Evolutionary conservation across 2,329 filamentous ascomycete genomes (phyloP).

Genomic region (Coccinonectria pachysandricola): DNA sequence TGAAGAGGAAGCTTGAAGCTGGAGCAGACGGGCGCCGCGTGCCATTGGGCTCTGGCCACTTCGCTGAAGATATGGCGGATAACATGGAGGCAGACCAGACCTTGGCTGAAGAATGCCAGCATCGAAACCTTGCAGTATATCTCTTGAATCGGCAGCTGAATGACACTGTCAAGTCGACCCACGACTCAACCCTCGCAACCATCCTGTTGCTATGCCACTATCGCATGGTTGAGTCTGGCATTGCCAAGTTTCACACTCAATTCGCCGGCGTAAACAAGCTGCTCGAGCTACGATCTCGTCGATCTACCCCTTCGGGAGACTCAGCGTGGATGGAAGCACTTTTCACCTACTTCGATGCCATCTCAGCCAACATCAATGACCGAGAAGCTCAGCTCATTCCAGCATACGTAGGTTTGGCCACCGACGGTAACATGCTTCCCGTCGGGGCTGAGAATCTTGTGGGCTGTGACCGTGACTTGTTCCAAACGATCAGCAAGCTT

Average conservation of each 20-base stretch:
- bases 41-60: slow-evolving; percentile 34
- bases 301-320: slow-evolving; percentile 44
- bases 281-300: slow-evolving; percentile 57
- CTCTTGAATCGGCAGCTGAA: slow-evolving; percentile 77
- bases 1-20: slow-evolving; percentile 61
- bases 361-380: slow-evolving; percentile 86
- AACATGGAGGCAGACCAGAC: slow-evolving; percentile 51
- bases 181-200: slow-evolving; percentile 81
- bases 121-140: slow-evolving; percentile 67
- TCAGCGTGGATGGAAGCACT: slow-evolving; percentile 86
- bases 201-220: slow-evolving; percentile 84
- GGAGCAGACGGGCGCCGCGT: slow-evolving; percentile 40
- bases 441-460: slow-evolving; percentile 72
- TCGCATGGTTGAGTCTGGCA: slow-evolving; percentile 84
- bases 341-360: slow-evolving; percentile 90
- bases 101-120: slow-evolving; percentile 72
- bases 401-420: slow-evolving; percentile 47
- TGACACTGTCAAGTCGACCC: slow-evolving; percentile 61
- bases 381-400: slow-evolving; percentile 72
- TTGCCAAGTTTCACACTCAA: slow-evolving; percentile 87
- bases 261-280: slow-evolving; percentile 90
- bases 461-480: slow-evolving; percentile 77
- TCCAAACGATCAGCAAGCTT: slow-evolving; percentile 75
- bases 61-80: slow-evolving; percentile 34
- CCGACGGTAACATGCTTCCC: slow-evolving; percentile 39